Conservation (phyloP, 345 rosid species). For the Citrus glauca region DNA sequence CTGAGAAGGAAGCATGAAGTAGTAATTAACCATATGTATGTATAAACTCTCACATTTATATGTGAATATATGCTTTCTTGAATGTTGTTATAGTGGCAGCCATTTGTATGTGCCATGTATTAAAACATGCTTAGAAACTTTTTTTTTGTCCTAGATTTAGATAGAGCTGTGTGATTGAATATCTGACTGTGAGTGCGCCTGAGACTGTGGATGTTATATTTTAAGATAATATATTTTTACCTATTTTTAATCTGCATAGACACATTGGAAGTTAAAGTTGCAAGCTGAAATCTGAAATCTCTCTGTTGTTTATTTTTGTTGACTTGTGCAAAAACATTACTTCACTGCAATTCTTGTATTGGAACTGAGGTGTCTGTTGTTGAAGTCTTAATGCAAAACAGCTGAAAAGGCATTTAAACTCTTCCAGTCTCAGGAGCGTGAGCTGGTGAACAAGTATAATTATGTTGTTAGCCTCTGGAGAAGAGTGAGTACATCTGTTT, state of each 20-base stretch:
- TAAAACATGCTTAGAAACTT: neutral
- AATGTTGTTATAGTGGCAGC: neutral
- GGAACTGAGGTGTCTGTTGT: conserved; percentile 3
- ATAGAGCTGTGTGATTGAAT: neutral
- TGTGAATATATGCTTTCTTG: neutral
- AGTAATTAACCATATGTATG: neutral
- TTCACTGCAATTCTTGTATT: conserved; percentile 2
- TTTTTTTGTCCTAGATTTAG: neutral
- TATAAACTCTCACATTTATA: neutral
- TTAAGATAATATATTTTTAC: neutral
- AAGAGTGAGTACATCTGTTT: conserved; percentile 55
- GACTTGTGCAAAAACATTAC: neutral
- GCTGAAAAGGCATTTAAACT: conserved; percentile 73
- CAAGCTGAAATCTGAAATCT: neutral
- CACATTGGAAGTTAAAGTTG: neutral
- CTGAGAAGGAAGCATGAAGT: neutral
- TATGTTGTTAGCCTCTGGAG: conserved; percentile 84
- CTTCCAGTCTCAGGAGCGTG: conserved; percentile 65
- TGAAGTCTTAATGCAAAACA: conserved; percentile 44
- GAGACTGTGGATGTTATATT: neutral
- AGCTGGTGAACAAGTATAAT: conserved; percentile 80
- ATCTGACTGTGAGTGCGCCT: neutral
- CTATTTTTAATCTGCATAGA: neutral
- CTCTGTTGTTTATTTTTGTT: neutral
- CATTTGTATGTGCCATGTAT: neutral